Conservation (phyloP, 371 early-diverging fungal genomes). For the Dichotomocladium elegans region DNA sequence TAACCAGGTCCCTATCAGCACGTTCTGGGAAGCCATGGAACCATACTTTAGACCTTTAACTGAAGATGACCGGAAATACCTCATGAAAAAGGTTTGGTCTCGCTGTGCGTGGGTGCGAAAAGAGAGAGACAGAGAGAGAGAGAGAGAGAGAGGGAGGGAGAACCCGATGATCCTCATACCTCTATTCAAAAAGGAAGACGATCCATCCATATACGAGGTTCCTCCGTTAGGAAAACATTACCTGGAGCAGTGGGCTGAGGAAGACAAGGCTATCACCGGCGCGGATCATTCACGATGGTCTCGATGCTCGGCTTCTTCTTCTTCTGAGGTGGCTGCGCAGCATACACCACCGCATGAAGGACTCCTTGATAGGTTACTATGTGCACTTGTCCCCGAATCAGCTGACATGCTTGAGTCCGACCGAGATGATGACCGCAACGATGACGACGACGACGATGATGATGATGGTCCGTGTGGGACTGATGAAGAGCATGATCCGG, state of each 20-base stretch:
- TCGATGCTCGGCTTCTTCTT: background rate
- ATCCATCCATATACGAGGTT: slow-evolving; percentile 64
- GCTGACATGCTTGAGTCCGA: slow-evolving; percentile 13
- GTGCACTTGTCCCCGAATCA: slow-evolving; percentile 64
- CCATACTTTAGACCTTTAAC: slow-evolving; percentile 78
- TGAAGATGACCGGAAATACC: slow-evolving; percentile 72
- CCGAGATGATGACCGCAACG: slow-evolving; percentile 21
- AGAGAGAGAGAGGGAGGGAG: background rate
- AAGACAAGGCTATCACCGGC: slow-evolving; percentile 48
- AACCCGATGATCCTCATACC: background rate
- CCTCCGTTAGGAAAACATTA: slow-evolving; percentile 80
- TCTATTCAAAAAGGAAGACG: slow-evolving; percentile 65
- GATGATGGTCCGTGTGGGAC: background rate
- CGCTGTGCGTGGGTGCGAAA: background rate
- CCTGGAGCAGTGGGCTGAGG: slow-evolving; percentile 78
- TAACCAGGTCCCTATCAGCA: slow-evolving; percentile 75
- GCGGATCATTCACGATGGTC: background rate
- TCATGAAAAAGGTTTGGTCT: slow-evolving; percentile 50
- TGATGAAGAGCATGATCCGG: background rate
- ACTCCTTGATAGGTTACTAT: slow-evolving; percentile 70
- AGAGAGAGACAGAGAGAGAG: background rate
- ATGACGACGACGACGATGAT: slow-evolving; percentile 9
- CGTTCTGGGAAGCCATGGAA: slow-evolving; percentile 80
- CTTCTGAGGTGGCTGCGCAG: too few relatives aligned
- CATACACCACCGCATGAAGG: background rate